Evolutionary conservation across 805 yeast genomes (phyloP), one percentile per base, ranked within the genome.

Genomic region (Spathaspora gorwiae): DNA sequence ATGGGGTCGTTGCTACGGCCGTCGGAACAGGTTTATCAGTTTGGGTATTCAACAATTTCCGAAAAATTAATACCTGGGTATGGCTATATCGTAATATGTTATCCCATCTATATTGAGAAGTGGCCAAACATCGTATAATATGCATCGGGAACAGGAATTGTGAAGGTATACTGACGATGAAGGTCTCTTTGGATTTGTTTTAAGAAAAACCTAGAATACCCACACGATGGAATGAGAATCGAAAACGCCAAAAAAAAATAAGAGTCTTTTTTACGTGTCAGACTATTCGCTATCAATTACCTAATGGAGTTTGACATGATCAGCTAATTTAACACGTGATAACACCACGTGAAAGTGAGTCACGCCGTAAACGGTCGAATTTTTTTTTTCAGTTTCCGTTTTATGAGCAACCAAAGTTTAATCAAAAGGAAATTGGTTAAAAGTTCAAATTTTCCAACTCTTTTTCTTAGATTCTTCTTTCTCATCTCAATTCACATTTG

Each of bases 1-100:
- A 60, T 11, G 59, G 54, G 5, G 55, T 55, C 7, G 44, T 24
- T 24, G 55, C 12, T 9, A 29, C 12, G 14, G 15, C 15, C 13
- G 7, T 15, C 12, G n/a, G 31, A 30, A 26, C 14, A 40, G 2
- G 42, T 40, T 9, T 8, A 24, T 26, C 7, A 8, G 36, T 4
- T 9, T 11, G 9, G 9, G 12, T 29, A 29, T 29, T 29, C 32
- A 29, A 29, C 32, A 9, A 29, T 2, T 29, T 29, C 9, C 32
- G 32, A 11, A 29, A 29, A 9, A 29, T 29, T 11, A 29, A 29
- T 29, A 29, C 32, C 32, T 29, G 32, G 26, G 14, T 39, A 8
- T 6, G 26, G 24, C 2, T 27, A 33, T 11, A 11, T 19, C 24
- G 24, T 19, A 19, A 19, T 19, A 5, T 19, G 5, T 19, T 19